These are phyloP conservation scores for Bryoerythrophyllum caledonicum DNA, from an alignment of 225 moss, liverwort and hornwort species.

Conservation along the genomic window DNA sequence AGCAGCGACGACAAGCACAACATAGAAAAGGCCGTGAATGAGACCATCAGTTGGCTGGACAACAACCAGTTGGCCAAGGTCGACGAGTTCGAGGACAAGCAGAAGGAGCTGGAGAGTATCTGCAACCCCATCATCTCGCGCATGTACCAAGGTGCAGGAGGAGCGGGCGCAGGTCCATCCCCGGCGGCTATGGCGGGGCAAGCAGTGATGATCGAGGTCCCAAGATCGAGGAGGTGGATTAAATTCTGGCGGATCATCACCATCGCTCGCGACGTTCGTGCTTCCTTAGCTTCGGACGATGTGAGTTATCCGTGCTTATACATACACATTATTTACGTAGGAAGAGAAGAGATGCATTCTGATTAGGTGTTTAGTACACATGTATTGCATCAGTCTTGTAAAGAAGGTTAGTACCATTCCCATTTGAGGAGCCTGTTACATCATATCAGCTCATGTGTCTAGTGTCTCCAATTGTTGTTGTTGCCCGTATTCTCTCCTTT, in stretches of 20 bases:
- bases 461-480: neutral
- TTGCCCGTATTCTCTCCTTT: neutral
- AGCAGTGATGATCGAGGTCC: constrained; percentile 21
- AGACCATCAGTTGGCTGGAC: constrained; percentile 33
- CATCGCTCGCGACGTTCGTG: neutral
- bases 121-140: constrained; percentile 43
- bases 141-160: constrained; percentile 36
- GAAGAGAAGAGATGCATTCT: neutral
- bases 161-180: constrained; percentile 11
- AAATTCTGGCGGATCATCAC: neutral
- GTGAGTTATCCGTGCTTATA: neutral
- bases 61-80: constrained; percentile 38
- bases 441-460: neutral
- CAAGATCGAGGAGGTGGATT: constrained; percentile 41
- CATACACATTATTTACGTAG: neutral
- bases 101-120: constrained; percentile 41
- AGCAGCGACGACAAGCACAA: constrained; percentile 31
- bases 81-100: constrained; percentile 42
- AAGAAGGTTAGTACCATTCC: neutral
- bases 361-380: neutral
- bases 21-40: constrained; percentile 32
- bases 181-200: constrained; percentile 20
- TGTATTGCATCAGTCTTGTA: neutral
- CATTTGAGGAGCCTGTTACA: neutral
- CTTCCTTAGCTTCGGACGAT: no score